A percentile compares a stretch with the other conserved stretches of the same genome.
Conservation (phyloP, 2,329 filamentous ascomycete species). For the Penicillium sp. region DNA sequence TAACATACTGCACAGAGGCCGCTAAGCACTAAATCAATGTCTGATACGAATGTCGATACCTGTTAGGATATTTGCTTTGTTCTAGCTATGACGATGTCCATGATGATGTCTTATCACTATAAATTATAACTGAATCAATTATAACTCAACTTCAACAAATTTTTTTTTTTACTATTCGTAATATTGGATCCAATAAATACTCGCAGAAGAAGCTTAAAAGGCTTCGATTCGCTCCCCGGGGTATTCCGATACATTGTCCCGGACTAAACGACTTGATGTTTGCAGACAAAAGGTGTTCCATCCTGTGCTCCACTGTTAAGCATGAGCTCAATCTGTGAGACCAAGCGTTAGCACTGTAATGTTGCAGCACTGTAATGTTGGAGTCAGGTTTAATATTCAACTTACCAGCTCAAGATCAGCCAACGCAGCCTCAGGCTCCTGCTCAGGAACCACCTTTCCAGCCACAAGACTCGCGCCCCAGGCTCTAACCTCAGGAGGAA, state of each 20-base stretch:
- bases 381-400: background rate
- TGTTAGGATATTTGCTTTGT: background rate
- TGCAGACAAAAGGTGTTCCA: background rate
- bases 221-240: too few species aligned
- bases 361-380: background rate
- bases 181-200: too few species aligned
- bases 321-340: background rate
- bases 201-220: too few species aligned
- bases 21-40: background rate
- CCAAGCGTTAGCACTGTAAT: background rate
- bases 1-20: background rate
- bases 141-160: background rate
- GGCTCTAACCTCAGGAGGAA: slow-evolving; percentile 8
- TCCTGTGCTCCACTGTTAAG: background rate
- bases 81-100: background rate
- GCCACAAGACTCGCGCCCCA: slow-evolving; percentile 7
- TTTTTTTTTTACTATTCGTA: background rate
- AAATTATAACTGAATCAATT: background rate
- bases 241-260: too few species aligned
- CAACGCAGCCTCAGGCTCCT: slow-evolving; percentile 15
- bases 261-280: background rate
- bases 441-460: slow-evolving; percentile 6
- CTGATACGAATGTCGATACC: background rate
- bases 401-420: slow-evolving; percentile 16
- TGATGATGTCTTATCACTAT: background rate